These are phyloP conservation scores for Croton laevigatus DNA, from an alignment of 441 rosid species.

Conservation along the genomic window DNA sequence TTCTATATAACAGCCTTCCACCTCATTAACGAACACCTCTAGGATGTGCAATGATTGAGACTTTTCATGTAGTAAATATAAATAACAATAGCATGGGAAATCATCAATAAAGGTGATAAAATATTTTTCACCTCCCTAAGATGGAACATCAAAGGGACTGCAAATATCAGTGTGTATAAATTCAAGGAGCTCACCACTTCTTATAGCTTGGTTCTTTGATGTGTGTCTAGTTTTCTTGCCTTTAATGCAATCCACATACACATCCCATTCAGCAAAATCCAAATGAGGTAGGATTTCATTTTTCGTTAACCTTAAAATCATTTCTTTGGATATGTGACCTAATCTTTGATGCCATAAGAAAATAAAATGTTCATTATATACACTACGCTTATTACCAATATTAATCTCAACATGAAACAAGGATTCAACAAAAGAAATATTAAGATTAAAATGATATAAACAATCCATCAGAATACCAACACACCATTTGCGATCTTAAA, in stretches of 20 bases:
- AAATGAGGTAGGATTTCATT: slow-evolving; percentile 6
- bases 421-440: too few relatives aligned
- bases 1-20: too few relatives aligned
- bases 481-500: background rate
- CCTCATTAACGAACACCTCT: too few relatives aligned
- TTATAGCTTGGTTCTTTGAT: slow-evolving; percentile 8
- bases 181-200: background rate
- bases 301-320: slow-evolving; percentile 1
- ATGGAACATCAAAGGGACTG: slow-evolving; percentile 6
- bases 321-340: slow-evolving; percentile 18
- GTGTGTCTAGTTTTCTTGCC: slow-evolving; percentile 18
- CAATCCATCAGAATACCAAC: background rate
- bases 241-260: slow-evolving; percentile 18
- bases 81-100: background rate
- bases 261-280: background rate
- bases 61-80: slow-evolving; percentile 14
- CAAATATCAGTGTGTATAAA: slow-evolving; percentile 10
- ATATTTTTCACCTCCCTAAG: slow-evolving; percentile 6
- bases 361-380: background rate
- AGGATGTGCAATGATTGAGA: background rate
- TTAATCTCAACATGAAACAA: background rate
- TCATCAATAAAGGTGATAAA: slow-evolving; percentile 14
- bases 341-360: slow-evolving; percentile 15
- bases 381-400: background rate
- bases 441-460: background rate